Conservation (phyloP, 371 early-diverging fungal species). For the Mucor racemosus region DNA sequence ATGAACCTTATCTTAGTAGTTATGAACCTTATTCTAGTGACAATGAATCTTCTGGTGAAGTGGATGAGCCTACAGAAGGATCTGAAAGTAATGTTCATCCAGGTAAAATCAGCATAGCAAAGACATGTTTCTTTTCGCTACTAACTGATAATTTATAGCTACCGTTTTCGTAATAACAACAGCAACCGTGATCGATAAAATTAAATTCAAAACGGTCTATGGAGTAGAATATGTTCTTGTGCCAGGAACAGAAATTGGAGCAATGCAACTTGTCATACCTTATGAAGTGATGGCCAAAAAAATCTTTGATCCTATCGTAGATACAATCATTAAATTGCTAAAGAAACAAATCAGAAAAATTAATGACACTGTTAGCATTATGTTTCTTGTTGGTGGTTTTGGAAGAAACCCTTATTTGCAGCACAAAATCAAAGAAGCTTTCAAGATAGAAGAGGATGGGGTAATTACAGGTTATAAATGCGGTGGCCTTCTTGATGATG, state of each 20-base stretch:
- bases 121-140: no score
- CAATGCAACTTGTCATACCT: not conserved
- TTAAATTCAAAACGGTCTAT: not conserved
- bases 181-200: not conserved
- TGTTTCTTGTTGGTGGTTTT: constrained; percentile 25
- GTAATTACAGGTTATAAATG: not conserved
- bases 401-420: constrained; percentile 18
- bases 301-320: constrained; percentile 25
- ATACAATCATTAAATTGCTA: constrained; percentile 12
- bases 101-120: no score
- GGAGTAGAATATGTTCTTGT: not conserved
- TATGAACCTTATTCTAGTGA: no score
- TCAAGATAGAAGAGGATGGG: not conserved
- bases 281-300: not conserved
- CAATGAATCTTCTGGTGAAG: no score
- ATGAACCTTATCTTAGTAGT: no score
- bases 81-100: no score
- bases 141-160: no score
- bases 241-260: not conserved
- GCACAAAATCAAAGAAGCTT: not conserved
- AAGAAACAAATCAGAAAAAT: constrained; percentile 15
- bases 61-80: no score
- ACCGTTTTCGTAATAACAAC: no score
- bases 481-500: not conserved
- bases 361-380: not conserved